Evolutionary conservation across 768 basidiomycete species (phyloP).

Genomic region (Pisolithus albus): DNA sequence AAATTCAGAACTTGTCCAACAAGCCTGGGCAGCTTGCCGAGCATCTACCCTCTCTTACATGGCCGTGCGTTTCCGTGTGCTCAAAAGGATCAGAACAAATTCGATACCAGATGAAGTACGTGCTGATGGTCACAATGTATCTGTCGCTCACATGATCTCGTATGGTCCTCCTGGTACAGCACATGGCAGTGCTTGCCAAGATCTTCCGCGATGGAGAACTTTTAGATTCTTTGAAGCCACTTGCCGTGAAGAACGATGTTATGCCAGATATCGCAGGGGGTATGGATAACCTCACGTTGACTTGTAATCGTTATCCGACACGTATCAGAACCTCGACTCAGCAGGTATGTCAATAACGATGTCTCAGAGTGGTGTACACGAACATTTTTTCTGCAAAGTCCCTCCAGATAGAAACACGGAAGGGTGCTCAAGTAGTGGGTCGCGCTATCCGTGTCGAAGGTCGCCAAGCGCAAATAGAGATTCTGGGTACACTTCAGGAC

Average conservation of each 20-base stretch:
- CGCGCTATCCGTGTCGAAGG: slow-evolving; percentile 28
- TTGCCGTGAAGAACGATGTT: slow-evolving; percentile 37
- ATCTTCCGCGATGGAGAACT: slow-evolving; percentile 39
- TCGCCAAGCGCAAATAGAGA: slow-evolving; percentile 28
- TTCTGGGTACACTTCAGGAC: slow-evolving; percentile 18
- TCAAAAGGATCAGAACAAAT: slow-evolving; percentile 14
- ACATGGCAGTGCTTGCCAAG: slow-evolving; percentile 41
- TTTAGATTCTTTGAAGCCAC: slow-evolving; percentile 45
- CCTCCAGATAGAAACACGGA: slow-evolving; percentile 14
- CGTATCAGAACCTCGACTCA: slow-evolving; percentile 31
- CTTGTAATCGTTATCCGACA: slow-evolving; percentile 39
- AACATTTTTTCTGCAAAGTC: slow-evolving; percentile 4
- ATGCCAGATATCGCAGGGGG: slow-evolving; percentile 18
- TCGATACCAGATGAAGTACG: slow-evolving; percentile 29
- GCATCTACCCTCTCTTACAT: slow-evolving; percentile 25
- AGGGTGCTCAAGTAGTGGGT: slow-evolving; percentile 6
- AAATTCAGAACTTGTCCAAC: slow-evolving; percentile 13
- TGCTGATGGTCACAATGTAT: neutral
- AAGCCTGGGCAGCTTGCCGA: slow-evolving; percentile 8
- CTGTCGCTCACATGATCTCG: neutral
- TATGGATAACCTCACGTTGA: slow-evolving; percentile 28
- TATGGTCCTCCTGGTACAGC: slow-evolving; percentile 21
- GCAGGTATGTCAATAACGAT: slow-evolving; percentile 30
- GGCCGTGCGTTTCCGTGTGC: slow-evolving; percentile 1
- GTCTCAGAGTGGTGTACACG: too few species aligned